Evolutionary conservation across 1,284 basidiomycete genomes (phyloP).

Genomic region (Heliocybe sulcata): DNA sequence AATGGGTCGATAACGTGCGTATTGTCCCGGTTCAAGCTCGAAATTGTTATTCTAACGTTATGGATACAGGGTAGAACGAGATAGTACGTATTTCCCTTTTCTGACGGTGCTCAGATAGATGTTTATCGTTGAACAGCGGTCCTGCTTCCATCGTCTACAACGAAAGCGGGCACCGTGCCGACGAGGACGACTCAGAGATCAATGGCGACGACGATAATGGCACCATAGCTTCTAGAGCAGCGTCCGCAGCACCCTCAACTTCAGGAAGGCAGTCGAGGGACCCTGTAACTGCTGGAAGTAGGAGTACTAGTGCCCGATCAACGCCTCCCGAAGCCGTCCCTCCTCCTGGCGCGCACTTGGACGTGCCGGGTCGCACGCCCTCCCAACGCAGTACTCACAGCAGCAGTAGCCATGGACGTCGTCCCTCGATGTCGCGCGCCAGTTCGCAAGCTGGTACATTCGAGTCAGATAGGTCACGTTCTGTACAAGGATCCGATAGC

Average conservation of each 20-base stretch:
- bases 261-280: too few species aligned
- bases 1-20: conserved; percentile 70
- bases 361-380: not conserved
- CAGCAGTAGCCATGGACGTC: not conserved
- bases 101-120: conserved; percentile 6
- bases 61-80: conserved; percentile 43
- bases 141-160: conserved; percentile 76
- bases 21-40: not conserved
- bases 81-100: conserved; percentile 40
- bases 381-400: not conserved
- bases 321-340: not conserved
- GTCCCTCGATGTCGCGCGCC: not conserved
- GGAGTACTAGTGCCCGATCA: not conserved
- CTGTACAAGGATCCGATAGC: not conserved
- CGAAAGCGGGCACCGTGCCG: conserved; percentile 63
- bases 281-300: not conserved
- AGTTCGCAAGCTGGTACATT: not conserved
- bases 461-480: not conserved
- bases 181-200: conserved; percentile 52
- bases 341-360: not conserved
- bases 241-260: not conserved
- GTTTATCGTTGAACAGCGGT: conserved; percentile 34
- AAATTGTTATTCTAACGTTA: conserved; percentile 6
- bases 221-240: conserved; percentile 7
- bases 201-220: conserved; percentile 23